Evolutionary conservation across 2,329 filamentous ascomycete species (phyloP), one percentile per base, ranked within the genome.

Genomic region (Elsinoe arachidis): DNA sequence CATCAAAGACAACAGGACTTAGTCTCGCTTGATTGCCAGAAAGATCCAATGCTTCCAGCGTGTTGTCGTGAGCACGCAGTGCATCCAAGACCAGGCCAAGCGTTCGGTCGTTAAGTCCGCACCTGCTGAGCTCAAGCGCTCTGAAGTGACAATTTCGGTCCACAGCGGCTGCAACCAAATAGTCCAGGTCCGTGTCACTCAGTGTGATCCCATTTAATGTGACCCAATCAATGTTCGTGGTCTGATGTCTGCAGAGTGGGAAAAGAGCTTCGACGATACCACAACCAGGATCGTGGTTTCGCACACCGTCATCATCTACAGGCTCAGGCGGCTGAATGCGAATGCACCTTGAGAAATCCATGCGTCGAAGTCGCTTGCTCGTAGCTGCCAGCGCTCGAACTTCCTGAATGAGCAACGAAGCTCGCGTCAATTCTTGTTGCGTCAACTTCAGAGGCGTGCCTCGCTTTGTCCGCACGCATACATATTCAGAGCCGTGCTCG

Each of bases 201-300:
- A 88, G 77, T 59, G 81, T 78, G 60, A 88, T 85, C 11, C 83
- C 83, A 60, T 83, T 87, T 59, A 88, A 70, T 19, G 81, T 77
- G 55, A 88, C 79, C 85, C 85, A 88, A 66, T 86, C 83, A 15
- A 88, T 81, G 63, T 83, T 85, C 0, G 85, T 88, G 21, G 83
- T 76, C 63, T 85, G 80, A 60, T 81, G 79, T 61, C 82, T 82
- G 69, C 83, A 87, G 5, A 88, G 72, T 1, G 85, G 83, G 63
- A 86, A 83, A 4, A 88, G 73, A 2, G 84, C 85, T 66, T 86
- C 84, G 15, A 85, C 81, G 51, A 88, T 83, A 39, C 83, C 85
- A 65, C 84, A 87, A 1, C 85, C 85, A 5, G 80, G 76, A 64
- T 86, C 83, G 62, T 78, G 78, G 14, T 72, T 55, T 33, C 59